These are phyloP conservation scores for Kwoniella heveanensis DNA, from an alignment of 768 basidiomycete species.

Conservation along the genomic window DNA sequence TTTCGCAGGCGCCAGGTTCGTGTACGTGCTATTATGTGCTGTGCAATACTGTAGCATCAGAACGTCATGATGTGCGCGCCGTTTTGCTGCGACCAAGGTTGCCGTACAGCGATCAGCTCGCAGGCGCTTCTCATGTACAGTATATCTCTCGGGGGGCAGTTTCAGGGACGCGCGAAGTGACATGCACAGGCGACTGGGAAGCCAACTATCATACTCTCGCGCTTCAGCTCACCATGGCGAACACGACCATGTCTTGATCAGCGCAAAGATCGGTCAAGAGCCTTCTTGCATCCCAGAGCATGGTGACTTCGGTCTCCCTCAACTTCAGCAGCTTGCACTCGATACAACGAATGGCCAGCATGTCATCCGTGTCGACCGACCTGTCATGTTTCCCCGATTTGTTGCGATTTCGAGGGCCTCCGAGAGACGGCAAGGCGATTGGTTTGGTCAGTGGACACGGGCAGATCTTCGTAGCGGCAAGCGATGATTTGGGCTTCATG, in stretches of 20 bases:
- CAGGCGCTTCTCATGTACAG: no score
- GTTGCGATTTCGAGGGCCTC: neutral
- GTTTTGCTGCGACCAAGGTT: no score
- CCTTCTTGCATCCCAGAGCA: constrained; percentile 7
- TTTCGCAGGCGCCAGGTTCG: no score
- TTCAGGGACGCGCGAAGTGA: no score
- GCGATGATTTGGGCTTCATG: no score
- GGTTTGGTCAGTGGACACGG: constrained; percentile 7
- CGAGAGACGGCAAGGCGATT: constrained; percentile 1
- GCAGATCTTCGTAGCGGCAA: neutral
- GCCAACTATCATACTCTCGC: no score
- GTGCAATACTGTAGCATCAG: no score
- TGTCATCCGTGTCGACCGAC: neutral
- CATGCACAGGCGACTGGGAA: no score
- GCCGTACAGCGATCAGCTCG: no score
- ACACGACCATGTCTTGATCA: neutral
- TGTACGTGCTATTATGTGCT: no score
- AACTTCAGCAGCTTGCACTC: neutral
- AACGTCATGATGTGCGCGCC: no score
- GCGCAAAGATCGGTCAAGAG: neutral
- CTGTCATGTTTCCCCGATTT: neutral
- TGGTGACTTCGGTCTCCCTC: neutral
- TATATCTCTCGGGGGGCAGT: no score
- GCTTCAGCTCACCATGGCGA: constrained; percentile 10
- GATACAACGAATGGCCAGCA: neutral